Evolutionary conservation across 2,329 filamentous ascomycete species (phyloP).

Genomic region (Cladorrhinum sp.): DNA sequence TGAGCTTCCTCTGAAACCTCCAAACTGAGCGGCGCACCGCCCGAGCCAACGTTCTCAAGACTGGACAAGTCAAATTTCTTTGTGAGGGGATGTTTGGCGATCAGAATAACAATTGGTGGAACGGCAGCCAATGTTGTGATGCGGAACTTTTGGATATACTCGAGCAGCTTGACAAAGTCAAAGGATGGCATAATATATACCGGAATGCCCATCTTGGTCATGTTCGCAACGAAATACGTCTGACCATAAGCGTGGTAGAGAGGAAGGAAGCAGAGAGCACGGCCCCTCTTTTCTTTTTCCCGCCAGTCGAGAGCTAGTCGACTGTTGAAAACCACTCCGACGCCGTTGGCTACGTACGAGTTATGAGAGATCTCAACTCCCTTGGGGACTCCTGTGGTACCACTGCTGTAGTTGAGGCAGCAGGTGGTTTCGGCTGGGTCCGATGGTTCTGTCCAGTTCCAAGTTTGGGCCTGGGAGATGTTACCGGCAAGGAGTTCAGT

Average conservation of each 20-base stretch:
- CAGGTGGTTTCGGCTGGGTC: constrained; percentile 54
- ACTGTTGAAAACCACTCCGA: constrained; percentile 53
- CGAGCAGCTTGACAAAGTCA: constrained; percentile 70
- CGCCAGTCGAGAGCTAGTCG: constrained; percentile 48
- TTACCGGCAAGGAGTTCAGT: constrained; percentile 54
- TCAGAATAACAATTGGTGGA: constrained; percentile 69
- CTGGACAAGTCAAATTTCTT: constrained; percentile 67
- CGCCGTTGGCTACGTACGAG: constrained; percentile 70
- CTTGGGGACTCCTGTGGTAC: constrained; percentile 80
- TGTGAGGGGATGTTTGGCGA: constrained; percentile 68
- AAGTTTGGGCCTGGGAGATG: constrained; percentile 49
- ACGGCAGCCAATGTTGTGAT: constrained; percentile 67
- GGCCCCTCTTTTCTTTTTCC: constrained; percentile 36
- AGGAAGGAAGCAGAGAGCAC: constrained; percentile 67
- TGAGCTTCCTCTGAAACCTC: constrained; percentile 59
- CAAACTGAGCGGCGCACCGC: constrained; percentile 66
- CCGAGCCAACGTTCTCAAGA: constrained; percentile 57
- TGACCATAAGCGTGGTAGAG: constrained; percentile 75
- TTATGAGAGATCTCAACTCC: constrained; percentile 79
- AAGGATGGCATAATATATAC: constrained; percentile 79
- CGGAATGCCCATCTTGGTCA: constrained; percentile 55
- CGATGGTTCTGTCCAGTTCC: constrained; percentile 60
- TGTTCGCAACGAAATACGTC: constrained; percentile 63
- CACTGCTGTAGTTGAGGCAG: constrained; percentile 75
- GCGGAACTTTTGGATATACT: constrained; percentile 62